These are phyloP conservation scores for Cenchrus fungigraminus DNA, from an alignment of 176 grass and related monocot species.

Conservation along the genomic window DNA sequence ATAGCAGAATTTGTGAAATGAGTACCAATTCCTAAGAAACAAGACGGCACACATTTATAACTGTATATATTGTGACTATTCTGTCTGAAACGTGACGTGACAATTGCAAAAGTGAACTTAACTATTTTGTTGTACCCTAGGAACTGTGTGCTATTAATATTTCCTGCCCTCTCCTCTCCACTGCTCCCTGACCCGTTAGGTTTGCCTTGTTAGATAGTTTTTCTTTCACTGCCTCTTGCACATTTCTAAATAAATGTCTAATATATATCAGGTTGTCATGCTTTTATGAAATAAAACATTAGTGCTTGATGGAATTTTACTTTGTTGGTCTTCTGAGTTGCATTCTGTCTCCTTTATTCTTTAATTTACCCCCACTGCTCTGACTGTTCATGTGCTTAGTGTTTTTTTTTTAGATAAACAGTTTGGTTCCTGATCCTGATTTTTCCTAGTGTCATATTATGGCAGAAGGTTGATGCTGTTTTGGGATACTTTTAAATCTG, in stretches of 20 bases:
- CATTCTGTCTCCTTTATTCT: constrained; percentile 6
- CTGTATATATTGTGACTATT: not conserved
- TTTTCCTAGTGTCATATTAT: not conserved
- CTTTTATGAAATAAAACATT: not conserved
- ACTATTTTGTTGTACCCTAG: constrained; percentile 4
- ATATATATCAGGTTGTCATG: not conserved
- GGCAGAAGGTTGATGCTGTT: not conserved
- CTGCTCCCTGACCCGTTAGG: not conserved
- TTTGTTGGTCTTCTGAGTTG: not conserved
- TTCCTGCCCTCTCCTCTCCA: not conserved
- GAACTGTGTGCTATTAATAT: not conserved
- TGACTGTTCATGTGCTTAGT: not conserved
- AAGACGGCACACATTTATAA: not conserved
- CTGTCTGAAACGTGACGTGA: not conserved
- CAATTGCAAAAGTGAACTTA: not conserved
- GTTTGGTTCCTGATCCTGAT: not conserved
- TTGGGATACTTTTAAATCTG: not conserved
- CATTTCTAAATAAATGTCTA: constrained; percentile 15
- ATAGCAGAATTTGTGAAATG: not conserved
- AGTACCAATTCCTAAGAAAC: not conserved
- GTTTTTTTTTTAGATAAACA: not conserved
- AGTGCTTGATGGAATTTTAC: not conserved
- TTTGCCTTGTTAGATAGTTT: not conserved
- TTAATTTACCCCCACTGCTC: not conserved
- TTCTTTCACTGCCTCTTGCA: not conserved